phyloP scores from a whole-genome alignment of 768 basidiomycete genomes.

The Cystoderma amianthinum region DNA sequence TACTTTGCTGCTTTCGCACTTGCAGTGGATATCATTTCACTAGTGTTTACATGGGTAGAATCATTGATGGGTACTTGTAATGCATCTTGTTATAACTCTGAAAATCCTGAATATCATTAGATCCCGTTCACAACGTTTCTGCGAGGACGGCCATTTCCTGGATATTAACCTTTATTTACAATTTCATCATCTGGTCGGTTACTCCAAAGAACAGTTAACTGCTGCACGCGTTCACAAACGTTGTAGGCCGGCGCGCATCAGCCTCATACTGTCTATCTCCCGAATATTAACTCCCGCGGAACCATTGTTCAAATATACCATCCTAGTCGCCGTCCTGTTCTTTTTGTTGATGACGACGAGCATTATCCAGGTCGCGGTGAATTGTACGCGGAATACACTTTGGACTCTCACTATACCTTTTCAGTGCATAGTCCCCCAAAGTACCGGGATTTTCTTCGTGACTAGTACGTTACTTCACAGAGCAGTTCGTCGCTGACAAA shows the following conservation, averaged over 20 bases:
- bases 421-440: neutral
- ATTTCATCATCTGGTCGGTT: neutral
- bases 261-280: neutral
- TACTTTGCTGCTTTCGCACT: slow-evolving; percentile 9
- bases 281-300: neutral
- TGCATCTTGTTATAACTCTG: neutral
- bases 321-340: neutral
- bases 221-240: neutral
- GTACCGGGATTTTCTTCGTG: neutral
- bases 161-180: neutral
- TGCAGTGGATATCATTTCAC: slow-evolving; percentile 9
- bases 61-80: neutral
- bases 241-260: neutral
- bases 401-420: neutral
- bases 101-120: neutral
- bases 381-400: neutral
- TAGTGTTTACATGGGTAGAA: slow-evolving; percentile 1
- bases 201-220: neutral
- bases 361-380: neutral
- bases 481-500: neutral
- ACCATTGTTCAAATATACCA: neutral
- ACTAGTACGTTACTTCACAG: neutral
- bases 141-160: neutral
- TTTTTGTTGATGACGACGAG: neutral
- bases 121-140: neutral